Evolutionary conservation across 2,329 filamentous ascomycete species (phyloP), one percentile per base, ranked within the genome.

Genomic region (Penicillium vulpinum): DNA sequence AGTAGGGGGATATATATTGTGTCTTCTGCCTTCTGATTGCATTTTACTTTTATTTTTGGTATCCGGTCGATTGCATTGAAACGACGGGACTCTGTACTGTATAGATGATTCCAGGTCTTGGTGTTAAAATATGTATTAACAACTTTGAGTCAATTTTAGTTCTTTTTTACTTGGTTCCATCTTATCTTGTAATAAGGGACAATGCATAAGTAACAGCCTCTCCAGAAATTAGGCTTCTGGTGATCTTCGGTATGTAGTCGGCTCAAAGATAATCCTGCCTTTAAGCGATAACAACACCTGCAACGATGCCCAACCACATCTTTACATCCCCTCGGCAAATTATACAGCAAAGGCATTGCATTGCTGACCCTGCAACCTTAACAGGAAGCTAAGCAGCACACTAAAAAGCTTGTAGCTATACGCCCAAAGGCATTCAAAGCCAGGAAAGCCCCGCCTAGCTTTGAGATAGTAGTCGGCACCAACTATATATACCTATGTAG

Each of bases 31-130:
- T 45, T 31, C 44, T 40, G 28, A n/a, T 36, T 46, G 52, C 51
- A 35, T 61, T 24, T 50, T 28, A 26, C 24, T 54, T 54, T 50
- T 38, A 26, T 26, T 21, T 59, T 44, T 45, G 31, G 50, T 55
- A 52, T 63, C 54, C 54, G 46, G 44, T 56, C 53, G 61, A 52
- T 60, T 62, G 53, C 55, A 47, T 63, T 58, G 47, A 58, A 64
- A 60, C 51, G 61, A 59, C 62, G 57, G 54, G 50, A 45, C 57
- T 58, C 61, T 72, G 68, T 70, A 73, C 58, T 73, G 69, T 73
- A 73, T 73, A 72, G 60, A 71, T 65, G 58, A 64, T 62, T 66
- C 51, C 54, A 58, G 52, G 54, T 56, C 50, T 65, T 53, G 51
- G 56, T 58, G 62, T 62, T 64, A 61, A 61, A 57, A 63, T 57